A percentile compares a stretch with the other conserved stretches of the same genome.
phyloP scores from a whole-genome alignment of 2,329 filamentous ascomycete genomes.

The Ustilaginoidea virens region DNA sequence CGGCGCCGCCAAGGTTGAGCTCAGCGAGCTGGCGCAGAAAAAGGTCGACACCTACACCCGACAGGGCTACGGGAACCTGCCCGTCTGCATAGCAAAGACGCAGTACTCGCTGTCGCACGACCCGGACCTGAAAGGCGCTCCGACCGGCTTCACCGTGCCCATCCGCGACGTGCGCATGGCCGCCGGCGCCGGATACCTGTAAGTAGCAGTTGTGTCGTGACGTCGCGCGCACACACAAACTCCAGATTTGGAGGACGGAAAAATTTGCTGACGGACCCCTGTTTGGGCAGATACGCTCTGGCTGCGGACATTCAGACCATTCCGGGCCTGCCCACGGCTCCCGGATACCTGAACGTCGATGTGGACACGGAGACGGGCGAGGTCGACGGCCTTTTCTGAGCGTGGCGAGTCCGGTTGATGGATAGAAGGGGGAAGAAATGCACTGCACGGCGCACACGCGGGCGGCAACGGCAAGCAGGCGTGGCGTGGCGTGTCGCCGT shows the following conservation, averaged over 20 bases:
- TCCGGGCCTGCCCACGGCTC: conserved; percentile 84
- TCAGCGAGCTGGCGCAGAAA: conserved; percentile 85
- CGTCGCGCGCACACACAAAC: no score
- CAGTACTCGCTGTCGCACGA: conserved; percentile 95
- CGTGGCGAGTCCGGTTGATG: not conserved
- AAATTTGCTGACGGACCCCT: not conserved
- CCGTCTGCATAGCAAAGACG: conserved; percentile 95
- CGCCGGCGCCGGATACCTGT: conserved; percentile 84
- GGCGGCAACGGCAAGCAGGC: no score
- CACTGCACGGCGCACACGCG: no score
- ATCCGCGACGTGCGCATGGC: conserved; percentile 91
- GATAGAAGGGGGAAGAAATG: no score
- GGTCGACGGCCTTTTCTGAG: conserved; percentile 77
- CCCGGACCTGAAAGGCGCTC: conserved; percentile 84
- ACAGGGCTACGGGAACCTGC: conserved; percentile 83
- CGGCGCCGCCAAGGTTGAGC: conserved; percentile 75
- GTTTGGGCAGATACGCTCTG: conserved; percentile 54
- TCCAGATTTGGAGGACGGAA: no score
- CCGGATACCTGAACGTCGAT: conserved; percentile 90
- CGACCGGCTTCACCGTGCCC: conserved; percentile 84
- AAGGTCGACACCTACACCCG: conserved; percentile 91
- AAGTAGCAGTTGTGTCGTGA: no score
- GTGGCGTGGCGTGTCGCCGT: no score
- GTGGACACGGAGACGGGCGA: conserved; percentile 70
- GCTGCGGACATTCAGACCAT: conserved; percentile 98